Evolutionary conservation across 768 basidiomycete species (phyloP), one percentile per base, ranked within the genome.

Genomic region (Tulasnella sp.): DNA sequence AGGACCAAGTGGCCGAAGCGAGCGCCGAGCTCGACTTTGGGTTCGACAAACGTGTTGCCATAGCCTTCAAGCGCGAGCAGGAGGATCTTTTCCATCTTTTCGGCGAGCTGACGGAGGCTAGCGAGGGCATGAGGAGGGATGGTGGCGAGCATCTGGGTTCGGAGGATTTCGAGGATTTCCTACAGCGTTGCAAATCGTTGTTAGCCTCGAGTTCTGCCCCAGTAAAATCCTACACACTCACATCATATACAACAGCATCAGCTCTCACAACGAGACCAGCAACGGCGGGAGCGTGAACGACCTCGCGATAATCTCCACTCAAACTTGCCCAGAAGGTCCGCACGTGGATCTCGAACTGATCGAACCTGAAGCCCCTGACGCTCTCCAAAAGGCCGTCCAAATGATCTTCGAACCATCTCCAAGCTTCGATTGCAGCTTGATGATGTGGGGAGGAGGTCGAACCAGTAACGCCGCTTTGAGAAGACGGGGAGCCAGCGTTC

Each of bases 391-490:
- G 87, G 0, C 91, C 86, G 84, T 96, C 94, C 79, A 95, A 87
- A 86, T 97, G 95, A 78, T 94, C 92, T 83, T 93, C 92, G 87
- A 97, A 97, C 91, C 93, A 94, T 40, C 87, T 88, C 95, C 95
- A 97, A 7, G 94, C 92, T 83, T 94, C 93, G 81, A 92, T 89
- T 39, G 93, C 94, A 79, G 91, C 91, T 29, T 93, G 88, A 76
- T 90, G 89, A 81, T 95, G 91, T 39, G 92, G 86, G 70, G 93
- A 89, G n/a, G 91, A 89, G 15, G 92, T 91, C 57, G 32, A 76
- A 13, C 26, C 29, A 42, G 15, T 35, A 20, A 74, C 23, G 73
- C 39, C 46, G 29, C 32, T 37, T 3, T 57, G 39, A 23, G 76
- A 44, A n/a, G 76, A 44, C 20, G 76, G 69, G 2, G 29, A n/a